Evolutionary conservation across 2,329 filamentous ascomycete species (phyloP).

Genomic region (Drechslerella coelobrocha): DNA sequence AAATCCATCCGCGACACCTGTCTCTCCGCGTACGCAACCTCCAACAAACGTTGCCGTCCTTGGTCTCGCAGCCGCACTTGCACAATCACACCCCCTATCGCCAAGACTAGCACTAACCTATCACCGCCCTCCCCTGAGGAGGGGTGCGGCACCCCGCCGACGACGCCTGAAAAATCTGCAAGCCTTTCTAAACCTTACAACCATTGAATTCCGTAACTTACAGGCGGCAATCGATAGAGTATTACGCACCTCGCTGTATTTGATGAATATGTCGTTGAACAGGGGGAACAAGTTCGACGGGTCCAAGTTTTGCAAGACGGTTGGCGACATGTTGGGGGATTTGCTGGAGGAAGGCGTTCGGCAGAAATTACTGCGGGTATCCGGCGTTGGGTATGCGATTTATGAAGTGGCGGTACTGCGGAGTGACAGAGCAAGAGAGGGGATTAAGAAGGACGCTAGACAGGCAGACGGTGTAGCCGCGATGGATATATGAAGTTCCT

Average conservation of each 20-base stretch:
- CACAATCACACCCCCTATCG: not conserved
- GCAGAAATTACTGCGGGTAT: not conserved
- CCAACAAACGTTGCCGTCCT: too few relatives aligned
- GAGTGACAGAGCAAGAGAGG: not conserved
- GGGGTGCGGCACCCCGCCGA: not conserved
- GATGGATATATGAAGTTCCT: too few relatives aligned
- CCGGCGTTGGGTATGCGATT: not conserved
- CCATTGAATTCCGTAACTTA: not conserved
- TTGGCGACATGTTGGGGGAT: not conserved
- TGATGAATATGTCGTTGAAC: not conserved
- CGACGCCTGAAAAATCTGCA: not conserved
- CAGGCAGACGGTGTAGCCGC: not conserved
- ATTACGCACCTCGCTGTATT: not conserved
- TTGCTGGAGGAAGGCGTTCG: not conserved
- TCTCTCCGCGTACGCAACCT: too few relatives aligned
- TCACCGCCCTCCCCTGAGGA: not conserved
- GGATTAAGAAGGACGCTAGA: not conserved
- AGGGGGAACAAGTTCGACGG: not conserved
- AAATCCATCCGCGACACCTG: too few relatives aligned
- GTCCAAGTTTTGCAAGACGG: not conserved
- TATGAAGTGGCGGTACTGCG: not conserved
- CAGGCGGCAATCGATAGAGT: not conserved
- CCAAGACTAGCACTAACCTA: not conserved
- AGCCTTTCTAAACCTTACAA: not conserved
- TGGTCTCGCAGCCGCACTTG: too few relatives aligned